Conservation (phyloP, 73 alveolate genomes). For the Vitrella brassicaformis region DNA sequence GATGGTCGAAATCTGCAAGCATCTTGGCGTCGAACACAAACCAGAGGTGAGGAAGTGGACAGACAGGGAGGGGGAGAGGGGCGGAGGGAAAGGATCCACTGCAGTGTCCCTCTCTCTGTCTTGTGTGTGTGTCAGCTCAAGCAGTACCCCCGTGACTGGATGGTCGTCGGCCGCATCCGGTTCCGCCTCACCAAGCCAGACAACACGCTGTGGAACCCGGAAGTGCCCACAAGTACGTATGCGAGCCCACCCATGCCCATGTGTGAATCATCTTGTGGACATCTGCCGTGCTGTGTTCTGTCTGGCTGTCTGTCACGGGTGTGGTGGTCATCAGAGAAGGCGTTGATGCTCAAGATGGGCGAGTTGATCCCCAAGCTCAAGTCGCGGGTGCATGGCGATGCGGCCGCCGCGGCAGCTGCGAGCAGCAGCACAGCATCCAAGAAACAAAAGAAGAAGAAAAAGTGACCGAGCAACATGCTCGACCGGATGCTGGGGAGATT, state of each 20-base stretch:
- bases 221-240: background rate
- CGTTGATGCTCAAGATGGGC: constrained; percentile 23
- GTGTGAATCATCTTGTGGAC: background rate
- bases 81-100: too few relatives aligned
- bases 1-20: constrained; percentile 20
- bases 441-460: background rate
- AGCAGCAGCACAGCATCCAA: background rate
- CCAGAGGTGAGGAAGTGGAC: too few relatives aligned
- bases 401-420: background rate
- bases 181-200: background rate
- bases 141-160: constrained; percentile 26
- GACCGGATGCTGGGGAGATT: too few relatives aligned
- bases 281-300: background rate
- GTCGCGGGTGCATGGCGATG: background rate
- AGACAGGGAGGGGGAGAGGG: too few relatives aligned
- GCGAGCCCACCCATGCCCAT: background rate
- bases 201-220: background rate
- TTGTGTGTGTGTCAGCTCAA: too few relatives aligned
- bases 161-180: constrained; percentile 19
- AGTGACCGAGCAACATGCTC: too few relatives aligned
- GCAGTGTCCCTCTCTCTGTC: too few relatives aligned
- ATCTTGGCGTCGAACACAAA: background rate
- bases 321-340: constrained; percentile 2
- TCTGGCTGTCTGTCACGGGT: background rate
- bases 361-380: constrained; percentile 22